Evolutionary conservation across 2,329 filamentous ascomycete genomes (phyloP), one percentile per base, ranked within the genome.

Genomic region (Aspergillus ustus): DNA sequence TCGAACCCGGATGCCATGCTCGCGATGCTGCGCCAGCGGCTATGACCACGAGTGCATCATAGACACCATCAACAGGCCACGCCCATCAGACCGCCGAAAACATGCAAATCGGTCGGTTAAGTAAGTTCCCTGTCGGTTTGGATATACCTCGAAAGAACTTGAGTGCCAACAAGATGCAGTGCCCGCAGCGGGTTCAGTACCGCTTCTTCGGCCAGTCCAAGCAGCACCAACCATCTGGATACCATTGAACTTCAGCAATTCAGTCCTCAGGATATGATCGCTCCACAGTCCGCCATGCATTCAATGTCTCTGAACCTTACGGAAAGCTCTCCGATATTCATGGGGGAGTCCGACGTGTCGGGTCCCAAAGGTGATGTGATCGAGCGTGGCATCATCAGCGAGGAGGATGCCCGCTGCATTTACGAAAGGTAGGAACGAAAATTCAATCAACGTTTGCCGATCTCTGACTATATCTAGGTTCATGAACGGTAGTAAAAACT

Each of bases 181-280:
- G 40, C 50, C 4, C 49, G 59, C 7, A 59, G 46, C 20, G 68
- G 66, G 3, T 70, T 68, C 19, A 68, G 69, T 34, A 71, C 67
- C 15, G 64, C 67, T n/a, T 53, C 63, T 6, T 67, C 71, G 4
- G 57, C 65, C 67, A 64, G 40, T 65, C 70, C 6, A 60, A 67
- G 53, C 56, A 69, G 19, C 58, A 61, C 29, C 63, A 70, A 34
- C 67, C 59, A 61, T 20, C n/a, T 37, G 8, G 67, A 63, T 68
- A 70, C 44, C 4, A 67, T 69, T 1, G 73, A 76, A 11, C 70
- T 70, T 8, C 73, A 76, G 53, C 73, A 75, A 17, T 62, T 76
- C 13, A 75, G 69, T 28, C 72, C 74, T 1, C 73, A 73, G 57
- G 74, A 76, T 53, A 75, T 75, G 74, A 75, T 76, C 44, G 74